Evolutionary conservation across 2,329 filamentous ascomycete species (phyloP).

Genomic region (Sporothrix pseudoabietina): DNA sequence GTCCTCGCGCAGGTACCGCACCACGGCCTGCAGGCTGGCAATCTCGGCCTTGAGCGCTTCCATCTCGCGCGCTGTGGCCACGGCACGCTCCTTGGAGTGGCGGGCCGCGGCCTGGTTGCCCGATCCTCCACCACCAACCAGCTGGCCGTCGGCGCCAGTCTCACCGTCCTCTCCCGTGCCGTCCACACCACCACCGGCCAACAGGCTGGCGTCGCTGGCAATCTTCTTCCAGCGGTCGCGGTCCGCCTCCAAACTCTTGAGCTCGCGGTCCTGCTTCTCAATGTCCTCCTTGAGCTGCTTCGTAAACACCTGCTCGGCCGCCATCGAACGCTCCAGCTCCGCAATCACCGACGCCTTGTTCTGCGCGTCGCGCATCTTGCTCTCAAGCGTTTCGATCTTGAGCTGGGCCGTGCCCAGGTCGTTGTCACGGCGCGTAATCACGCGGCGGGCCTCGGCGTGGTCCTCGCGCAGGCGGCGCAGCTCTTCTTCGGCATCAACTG

Average conservation of each 20-base stretch:
- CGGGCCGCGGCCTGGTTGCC: constrained; percentile 21
- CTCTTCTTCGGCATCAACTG: constrained; percentile 82
- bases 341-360: constrained; percentile 72
- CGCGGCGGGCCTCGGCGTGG: constrained; percentile 73
- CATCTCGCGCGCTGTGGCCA: constrained; percentile 71
- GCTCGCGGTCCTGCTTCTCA: constrained; percentile 67
- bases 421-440: constrained; percentile 73
- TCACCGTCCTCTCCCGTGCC: neutral
- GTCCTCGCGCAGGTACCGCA: constrained; percentile 69
- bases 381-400: constrained; percentile 90
- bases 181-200: constrained; percentile 40
- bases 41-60: constrained; percentile 72
- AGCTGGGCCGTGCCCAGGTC: constrained; percentile 84
- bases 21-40: constrained; percentile 62
- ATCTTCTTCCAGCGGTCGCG: constrained; percentile 72
- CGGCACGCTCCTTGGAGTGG: constrained; percentile 59
- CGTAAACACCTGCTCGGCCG: constrained; percentile 54
- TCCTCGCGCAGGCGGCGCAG: constrained; percentile 78
- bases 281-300: constrained; percentile 63
- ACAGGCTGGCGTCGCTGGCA: constrained; percentile 62
- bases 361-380: constrained; percentile 79
- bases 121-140: neutral
- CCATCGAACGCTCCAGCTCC: constrained; percentile 63
- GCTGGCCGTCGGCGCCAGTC: neutral
- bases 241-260: constrained; percentile 65